Percentiles rank a stretch among this genome's conserved stretches.
Conservation (phyloP, 2,329 filamentous ascomycete species). For the Neonectria ditissima region DNA sequence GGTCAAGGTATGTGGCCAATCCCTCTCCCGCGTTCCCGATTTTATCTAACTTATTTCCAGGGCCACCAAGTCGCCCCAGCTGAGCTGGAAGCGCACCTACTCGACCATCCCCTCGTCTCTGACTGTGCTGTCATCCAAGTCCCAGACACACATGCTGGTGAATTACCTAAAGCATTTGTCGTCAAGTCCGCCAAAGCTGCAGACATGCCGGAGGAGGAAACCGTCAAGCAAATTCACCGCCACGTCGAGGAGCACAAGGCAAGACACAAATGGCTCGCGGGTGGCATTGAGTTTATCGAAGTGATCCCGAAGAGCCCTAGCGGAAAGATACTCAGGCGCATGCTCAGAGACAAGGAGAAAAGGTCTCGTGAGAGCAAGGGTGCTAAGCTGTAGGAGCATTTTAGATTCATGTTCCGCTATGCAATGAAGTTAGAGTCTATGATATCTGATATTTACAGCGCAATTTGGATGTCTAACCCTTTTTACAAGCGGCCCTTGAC, state of each 20-base stretch:
- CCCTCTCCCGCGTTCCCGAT: no score
- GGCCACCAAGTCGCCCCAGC: conserved; percentile 79
- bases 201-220: conserved; percentile 65
- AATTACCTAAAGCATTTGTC: conserved; percentile 71
- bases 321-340: conserved; percentile 76
- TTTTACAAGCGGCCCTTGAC: conserved; percentile 1
- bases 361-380: conserved; percentile 9
- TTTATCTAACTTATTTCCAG: not conserved
- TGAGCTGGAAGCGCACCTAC: conserved; percentile 79
- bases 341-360: conserved; percentile 76
- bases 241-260: conserved; percentile 75
- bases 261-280: conserved; percentile 73
- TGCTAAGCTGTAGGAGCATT: conserved; percentile 6
- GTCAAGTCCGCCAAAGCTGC: conserved; percentile 59
- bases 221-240: conserved; percentile 62
- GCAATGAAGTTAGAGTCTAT: no score
- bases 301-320: conserved; percentile 77
- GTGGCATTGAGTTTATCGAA: conserved; percentile 71
- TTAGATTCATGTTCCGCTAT: not conserved
- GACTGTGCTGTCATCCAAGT: conserved; percentile 82
- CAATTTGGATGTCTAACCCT: not conserved
- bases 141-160: conserved; percentile 67
- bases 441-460: no score
- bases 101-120: conserved; percentile 75
- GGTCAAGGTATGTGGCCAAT: conserved; percentile 67